phyloP scores from a whole-genome alignment of 2,329 filamentous ascomycete species.

The Coniochaeta sp. region DNA sequence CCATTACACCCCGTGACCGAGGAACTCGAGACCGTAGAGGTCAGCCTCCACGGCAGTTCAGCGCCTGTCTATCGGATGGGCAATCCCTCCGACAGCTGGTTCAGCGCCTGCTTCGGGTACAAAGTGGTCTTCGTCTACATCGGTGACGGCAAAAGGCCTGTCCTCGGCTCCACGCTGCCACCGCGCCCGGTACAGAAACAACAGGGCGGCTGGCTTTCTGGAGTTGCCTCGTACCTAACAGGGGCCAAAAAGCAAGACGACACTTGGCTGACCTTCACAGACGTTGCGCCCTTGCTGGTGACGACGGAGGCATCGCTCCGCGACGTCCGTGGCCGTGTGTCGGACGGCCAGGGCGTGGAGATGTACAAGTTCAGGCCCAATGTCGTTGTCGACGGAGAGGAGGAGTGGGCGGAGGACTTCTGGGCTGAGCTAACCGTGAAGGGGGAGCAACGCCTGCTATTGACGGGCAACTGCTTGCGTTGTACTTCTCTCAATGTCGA shows the following conservation, averaged over 20 bases:
- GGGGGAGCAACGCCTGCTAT: conserved; percentile 31
- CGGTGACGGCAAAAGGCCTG: conserved; percentile 49
- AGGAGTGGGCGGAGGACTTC: conserved; percentile 63
- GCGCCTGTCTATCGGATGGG: conserved; percentile 59
- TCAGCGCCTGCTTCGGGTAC: conserved; percentile 59
- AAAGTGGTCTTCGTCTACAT: conserved; percentile 56
- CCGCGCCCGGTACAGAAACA: conserved; percentile 14
- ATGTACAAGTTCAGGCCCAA: conserved; percentile 68
- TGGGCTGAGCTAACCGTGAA: conserved; percentile 55
- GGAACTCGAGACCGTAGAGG: conserved; percentile 36
- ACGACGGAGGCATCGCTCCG: conserved; percentile 63
- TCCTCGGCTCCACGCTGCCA: conserved; percentile 52
- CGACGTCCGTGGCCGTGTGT: conserved; percentile 53
- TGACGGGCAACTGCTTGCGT: conserved; percentile 64
- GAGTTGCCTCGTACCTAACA: conserved; percentile 20
- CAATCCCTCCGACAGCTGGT: conserved; percentile 53
- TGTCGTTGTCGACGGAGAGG: conserved; percentile 57
- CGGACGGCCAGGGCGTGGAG: conserved; percentile 43
- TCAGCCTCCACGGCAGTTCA: conserved; percentile 54
- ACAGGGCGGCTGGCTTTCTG: conserved; percentile 25
- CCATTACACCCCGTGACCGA: conserved; percentile 47
- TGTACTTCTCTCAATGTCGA: conserved; percentile 68
- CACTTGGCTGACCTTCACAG: conserved; percentile 61
- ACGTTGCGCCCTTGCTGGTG: conserved; percentile 69
- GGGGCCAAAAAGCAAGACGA: conserved; percentile 6